phyloP scores from a whole-genome alignment of 768 basidiomycete genomes.

The Panus rudis region DNA sequence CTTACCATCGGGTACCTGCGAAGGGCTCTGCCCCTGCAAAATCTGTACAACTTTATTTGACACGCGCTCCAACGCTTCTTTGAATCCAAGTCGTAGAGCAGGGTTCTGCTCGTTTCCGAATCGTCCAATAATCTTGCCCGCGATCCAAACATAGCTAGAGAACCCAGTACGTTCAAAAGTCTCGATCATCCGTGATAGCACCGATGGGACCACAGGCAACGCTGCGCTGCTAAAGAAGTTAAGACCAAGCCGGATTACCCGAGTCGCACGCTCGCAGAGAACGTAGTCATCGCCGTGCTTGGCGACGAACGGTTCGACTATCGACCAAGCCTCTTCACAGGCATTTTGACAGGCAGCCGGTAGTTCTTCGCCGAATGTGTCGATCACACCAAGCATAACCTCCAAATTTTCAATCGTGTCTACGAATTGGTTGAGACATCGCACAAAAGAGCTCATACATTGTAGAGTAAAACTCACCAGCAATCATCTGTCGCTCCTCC shows the following conservation, averaged over 20 bases:
- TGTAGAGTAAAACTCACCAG: conserved; percentile 48
- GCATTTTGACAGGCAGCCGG: conserved; percentile 75
- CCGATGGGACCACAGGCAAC: conserved; percentile 59
- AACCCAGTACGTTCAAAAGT: conserved; percentile 77
- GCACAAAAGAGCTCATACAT: background rate
- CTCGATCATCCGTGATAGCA: conserved; percentile 68
- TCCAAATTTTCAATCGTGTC: conserved; percentile 91
- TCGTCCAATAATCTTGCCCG: conserved; percentile 73
- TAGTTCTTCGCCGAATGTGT: conserved; percentile 75
- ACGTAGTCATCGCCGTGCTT: conserved; percentile 73
- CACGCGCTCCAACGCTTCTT: conserved; percentile 64
- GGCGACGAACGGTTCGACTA: conserved; percentile 74
- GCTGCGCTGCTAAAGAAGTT: conserved; percentile 69
- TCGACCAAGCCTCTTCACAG: conserved; percentile 71
- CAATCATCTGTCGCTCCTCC: conserved; percentile 60
- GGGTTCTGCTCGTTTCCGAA: conserved; percentile 65
- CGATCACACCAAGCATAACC: conserved; percentile 80
- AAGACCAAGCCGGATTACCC: conserved; percentile 78
- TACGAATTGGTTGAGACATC: conserved; percentile 20
- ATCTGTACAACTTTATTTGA: conserved; percentile 65
- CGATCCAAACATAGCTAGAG: conserved; percentile 91
- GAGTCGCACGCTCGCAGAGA: conserved; percentile 76
- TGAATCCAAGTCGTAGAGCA: conserved; percentile 48
- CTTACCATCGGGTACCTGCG: conserved; percentile 86
- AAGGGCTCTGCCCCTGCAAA: conserved; percentile 59